Conservation (phyloP, 495 filamentous ascomycete genomes). For the Usnea hakonensis region DNA sequence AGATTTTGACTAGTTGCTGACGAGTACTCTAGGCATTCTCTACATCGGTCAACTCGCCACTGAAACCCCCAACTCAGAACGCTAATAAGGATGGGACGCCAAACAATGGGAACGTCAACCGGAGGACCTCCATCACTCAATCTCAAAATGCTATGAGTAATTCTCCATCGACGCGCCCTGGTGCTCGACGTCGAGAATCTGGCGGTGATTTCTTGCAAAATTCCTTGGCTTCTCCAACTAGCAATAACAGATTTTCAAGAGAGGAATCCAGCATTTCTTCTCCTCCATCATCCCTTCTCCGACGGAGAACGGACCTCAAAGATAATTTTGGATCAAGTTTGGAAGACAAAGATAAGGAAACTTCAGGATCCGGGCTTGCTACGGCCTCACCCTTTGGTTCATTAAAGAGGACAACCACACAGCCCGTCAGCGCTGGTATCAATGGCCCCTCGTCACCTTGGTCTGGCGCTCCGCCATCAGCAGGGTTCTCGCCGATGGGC, state of each 20-base stretch:
- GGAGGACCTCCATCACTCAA: conserved; percentile 66
- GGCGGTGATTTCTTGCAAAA: conserved; percentile 55
- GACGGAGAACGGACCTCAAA: conserved; percentile 65
- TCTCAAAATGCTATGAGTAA: conserved; percentile 37
- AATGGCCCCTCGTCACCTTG: conserved; percentile 60
- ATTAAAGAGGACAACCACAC: conserved; percentile 65
- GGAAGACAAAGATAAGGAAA: conserved; percentile 43
- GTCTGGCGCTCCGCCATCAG: conserved; percentile 50
- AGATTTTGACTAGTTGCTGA: conserved; percentile 24
- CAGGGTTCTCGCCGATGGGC: conserved; percentile 62
- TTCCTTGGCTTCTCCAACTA: conserved; percentile 48
- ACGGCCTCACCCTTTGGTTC: conserved; percentile 51
- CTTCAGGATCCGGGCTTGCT: conserved; percentile 27
- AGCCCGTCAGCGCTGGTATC: conserved; percentile 44
- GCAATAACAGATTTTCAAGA: conserved; percentile 46
- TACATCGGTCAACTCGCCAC: conserved; percentile 80
- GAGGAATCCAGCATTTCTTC: conserved; percentile 53
- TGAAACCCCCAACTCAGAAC: conserved; percentile 74
- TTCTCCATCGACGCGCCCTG: conserved; percentile 60
- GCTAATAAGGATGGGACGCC: conserved; percentile 59
- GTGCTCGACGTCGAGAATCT: conserved; percentile 77
- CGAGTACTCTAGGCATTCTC: conserved; percentile 54
- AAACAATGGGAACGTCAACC: conserved; percentile 49
- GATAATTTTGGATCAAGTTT: conserved; percentile 35
- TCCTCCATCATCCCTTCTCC: conserved; percentile 58